Base-by-base conservation (phyloP, 1,139 yeast species). In the Wickerhamiella pararugosa region DNA sequence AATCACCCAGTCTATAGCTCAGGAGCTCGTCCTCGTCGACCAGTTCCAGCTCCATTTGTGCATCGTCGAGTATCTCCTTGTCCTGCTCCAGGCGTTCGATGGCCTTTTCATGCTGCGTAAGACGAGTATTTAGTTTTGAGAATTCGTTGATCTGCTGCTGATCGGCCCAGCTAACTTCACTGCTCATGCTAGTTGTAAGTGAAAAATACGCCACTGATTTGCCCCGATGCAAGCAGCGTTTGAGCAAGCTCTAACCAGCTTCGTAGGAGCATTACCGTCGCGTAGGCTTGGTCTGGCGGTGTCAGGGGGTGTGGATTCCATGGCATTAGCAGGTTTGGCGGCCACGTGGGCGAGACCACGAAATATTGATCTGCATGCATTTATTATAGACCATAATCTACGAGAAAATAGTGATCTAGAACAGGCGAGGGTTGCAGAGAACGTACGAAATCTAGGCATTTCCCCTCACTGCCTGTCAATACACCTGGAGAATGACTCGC, bases 61-160 rank as follows among this genome's bases (percentile, higher is more conserved):
- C 77, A 56, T 90, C 98, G 51, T 84, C 95, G 35, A 87, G 65
- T 55, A 83, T 84, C 55, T 87, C 97, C 54, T 83, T 82, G 54
- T 86, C 95, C 44, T 73, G 71, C 51, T 70, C 67, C 47, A 69
- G 66, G 44, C 64, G 63, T 31, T 65, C 63, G 38, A 82, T 65
- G 40, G 67, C 67, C n/a, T 62, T 70, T 36, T 69, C 66, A 26
- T 75, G 58, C 29, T 68, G 69, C 50, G 81, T 83, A 52, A 78
- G 75, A 47, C 79, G 74, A 49, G 75, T 67, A 48, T 86, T 82
- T 48, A 86, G 68, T 42, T 86, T 79, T 25, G 95, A 83, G 56
- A 90, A 90, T 57, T 76, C 75, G 60, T 90, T 90, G 64, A 90
- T 90, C 56, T 74, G 74, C 56, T 80, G 77, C 63, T 90, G 98